Evolutionary conservation across 192 early-diverging fungal species (phyloP).

Genomic region (Phlyctochytrium planicorne): DNA sequence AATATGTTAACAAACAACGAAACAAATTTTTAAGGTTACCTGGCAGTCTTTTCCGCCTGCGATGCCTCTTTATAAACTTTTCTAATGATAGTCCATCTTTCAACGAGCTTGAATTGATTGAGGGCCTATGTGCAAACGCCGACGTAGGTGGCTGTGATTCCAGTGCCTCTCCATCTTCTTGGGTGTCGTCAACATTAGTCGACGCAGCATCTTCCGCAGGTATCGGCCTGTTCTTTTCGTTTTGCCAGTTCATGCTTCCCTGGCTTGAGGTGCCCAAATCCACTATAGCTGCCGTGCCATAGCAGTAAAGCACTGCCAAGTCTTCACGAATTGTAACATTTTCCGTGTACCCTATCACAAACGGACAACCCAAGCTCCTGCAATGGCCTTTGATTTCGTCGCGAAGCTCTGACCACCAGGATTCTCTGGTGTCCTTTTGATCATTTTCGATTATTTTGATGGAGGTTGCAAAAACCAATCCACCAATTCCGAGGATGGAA

Average conservation of each 20-base stretch:
- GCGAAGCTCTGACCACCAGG: constrained; percentile 72
- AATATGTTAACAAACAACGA: neutral
- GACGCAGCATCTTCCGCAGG: constrained; percentile 3
- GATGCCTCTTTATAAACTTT: constrained; percentile 6
- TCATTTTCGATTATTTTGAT: constrained; percentile 60
- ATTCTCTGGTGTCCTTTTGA: constrained; percentile 48
- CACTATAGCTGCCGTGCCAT: constrained; percentile 73
- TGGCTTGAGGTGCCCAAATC: constrained; percentile 42
- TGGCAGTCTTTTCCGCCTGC: constrained; percentile 17
- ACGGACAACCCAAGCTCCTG: constrained; percentile 60
- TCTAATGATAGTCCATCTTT: constrained; percentile 19
- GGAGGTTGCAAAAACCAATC: constrained; percentile 60
- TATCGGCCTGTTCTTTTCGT: neutral
- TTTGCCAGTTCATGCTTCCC: no score
- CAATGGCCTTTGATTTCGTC: constrained; percentile 81
- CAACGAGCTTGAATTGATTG: neutral
- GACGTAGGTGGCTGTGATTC: neutral
- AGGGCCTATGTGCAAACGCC: neutral
- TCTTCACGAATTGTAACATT: constrained; percentile 64
- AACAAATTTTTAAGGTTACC: constrained; percentile 22
- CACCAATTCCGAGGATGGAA: constrained; percentile 52
- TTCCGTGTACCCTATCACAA: constrained; percentile 76
- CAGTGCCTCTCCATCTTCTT: neutral
- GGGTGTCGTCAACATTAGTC: neutral
- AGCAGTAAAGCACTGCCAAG: constrained; percentile 61